phyloP scores from a whole-genome alignment of 2,329 filamentous ascomycete genomes.

The Penicillium expansum region DNA sequence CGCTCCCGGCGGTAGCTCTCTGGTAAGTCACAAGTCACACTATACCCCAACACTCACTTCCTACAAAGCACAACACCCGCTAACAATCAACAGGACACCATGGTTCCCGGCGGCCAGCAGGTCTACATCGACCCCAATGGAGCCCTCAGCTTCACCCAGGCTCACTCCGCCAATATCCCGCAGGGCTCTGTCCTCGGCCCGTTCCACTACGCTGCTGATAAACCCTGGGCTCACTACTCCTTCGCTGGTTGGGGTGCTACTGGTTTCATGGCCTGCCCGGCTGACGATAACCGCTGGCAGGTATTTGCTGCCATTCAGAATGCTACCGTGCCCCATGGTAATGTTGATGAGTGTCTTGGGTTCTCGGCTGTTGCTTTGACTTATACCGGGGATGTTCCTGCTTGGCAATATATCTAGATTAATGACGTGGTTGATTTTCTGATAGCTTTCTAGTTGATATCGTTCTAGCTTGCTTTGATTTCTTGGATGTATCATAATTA shows the following conservation, averaged over 20 bases:
- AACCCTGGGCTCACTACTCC: slow-evolving; percentile 30
- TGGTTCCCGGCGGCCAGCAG: slow-evolving; percentile 62
- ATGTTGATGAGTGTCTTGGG: slow-evolving; percentile 38
- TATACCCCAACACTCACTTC: neutral
- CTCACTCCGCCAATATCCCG: slow-evolving; percentile 56
- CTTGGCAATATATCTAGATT: slow-evolving; percentile 44
- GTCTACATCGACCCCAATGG: slow-evolving; percentile 58
- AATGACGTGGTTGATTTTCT: neutral
- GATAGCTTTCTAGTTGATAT: neutral
- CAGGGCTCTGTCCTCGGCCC: slow-evolving; percentile 51
- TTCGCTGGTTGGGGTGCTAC: slow-evolving; percentile 36
- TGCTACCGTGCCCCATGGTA: slow-evolving; percentile 41
- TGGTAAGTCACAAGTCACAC: slow-evolving; percentile 32
- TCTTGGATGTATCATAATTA: neutral
- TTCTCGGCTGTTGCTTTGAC: slow-evolving; percentile 39
- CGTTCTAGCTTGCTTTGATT: neutral
- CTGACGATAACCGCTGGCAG: slow-evolving; percentile 34
- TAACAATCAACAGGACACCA: slow-evolving; percentile 40
- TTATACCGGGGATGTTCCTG: slow-evolving; percentile 28
- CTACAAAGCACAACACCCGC: slow-evolving; percentile 18
- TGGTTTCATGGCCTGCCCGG: slow-evolving; percentile 48
- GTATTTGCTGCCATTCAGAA: slow-evolving; percentile 44
- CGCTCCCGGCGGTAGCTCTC: slow-evolving; percentile 36
- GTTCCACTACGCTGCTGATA: slow-evolving; percentile 44
- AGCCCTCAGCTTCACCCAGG: slow-evolving; percentile 55